Evolutionary conservation across 768 basidiomycete genomes (phyloP), one percentile per base, ranked within the genome.

Genomic region (Obba rivulosa): DNA sequence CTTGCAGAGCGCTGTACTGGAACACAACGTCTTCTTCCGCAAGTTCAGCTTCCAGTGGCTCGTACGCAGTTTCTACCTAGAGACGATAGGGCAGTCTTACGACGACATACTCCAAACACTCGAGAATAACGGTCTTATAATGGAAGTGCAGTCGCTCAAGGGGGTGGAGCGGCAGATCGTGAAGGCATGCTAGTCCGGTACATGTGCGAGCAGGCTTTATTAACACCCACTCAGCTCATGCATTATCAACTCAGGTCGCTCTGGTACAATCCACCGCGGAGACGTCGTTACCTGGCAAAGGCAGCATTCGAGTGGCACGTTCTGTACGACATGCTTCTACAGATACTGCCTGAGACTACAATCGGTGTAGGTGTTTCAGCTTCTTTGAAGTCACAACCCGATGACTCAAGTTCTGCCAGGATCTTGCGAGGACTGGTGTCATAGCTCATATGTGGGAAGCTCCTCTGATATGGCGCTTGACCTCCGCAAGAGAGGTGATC

Each of bases 221-320:
- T 36, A 13, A 13, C 25, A 20, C 46, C 18, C 28, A 28, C 31
- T 34, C 58, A 89, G 87, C 68, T 82, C 35, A 66, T 85, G 18
- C 71, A 76, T 1, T 74, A 75, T 9, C 77, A 83, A 48, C 67
- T 83, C 45, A 76, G 75, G 60, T 79, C 78, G 0, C 68, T 75
- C 34, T 90, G 84, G 79, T 74, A 69, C 44, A 91, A 89, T 56
- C 82, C 81, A 8, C 72, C 85, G 2, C 72, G 88, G 40, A 74
- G 81, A 44, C 73, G 87, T 37, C 70, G 88, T 41, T 72, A 77
- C 57, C 72, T 86, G 23, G 75, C 81, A 69, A 85, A 83, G 53
- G 71, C 77, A 0, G 60, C 85, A 28, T 55, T 80, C 2, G 78
- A 82, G 28, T 85, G 86, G 85, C 87, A 89, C 48, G 56, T 67